These are phyloP conservation scores for Leishmania gerbilli DNA, from an alignment of 208 protist genomes.

Conservation along the genomic window DNA sequence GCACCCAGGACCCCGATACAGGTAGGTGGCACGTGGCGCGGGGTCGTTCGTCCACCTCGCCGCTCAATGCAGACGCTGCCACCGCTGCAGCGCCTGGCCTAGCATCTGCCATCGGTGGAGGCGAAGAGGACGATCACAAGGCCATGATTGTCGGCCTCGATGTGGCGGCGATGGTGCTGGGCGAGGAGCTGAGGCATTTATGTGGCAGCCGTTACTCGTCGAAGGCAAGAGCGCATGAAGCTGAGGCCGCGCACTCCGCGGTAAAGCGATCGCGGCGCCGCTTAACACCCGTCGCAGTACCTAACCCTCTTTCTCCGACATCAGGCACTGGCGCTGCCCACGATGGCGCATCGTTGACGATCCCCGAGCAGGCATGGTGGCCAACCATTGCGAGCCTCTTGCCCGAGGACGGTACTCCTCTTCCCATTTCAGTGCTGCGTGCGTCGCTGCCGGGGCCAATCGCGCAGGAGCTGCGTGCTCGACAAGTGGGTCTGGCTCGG, in stretches of 20 bases:
- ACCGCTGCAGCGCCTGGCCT: neutral
- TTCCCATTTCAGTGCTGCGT: constrained; percentile 35
- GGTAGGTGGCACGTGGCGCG: constrained; percentile 51
- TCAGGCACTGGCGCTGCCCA: neutral
- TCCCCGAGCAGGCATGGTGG: constrained; percentile 1
- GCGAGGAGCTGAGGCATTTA: constrained; percentile 25
- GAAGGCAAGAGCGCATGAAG: neutral
- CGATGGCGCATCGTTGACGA: neutral
- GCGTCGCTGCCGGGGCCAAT: constrained; percentile 31
- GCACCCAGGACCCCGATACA: constrained; percentile 13
- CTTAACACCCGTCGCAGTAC: neutral
- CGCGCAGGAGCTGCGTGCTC: constrained; percentile 18
- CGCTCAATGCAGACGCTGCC: neutral
- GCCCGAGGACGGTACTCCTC: constrained; percentile 16
- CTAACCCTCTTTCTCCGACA: neutral
- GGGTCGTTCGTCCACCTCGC: neutral
- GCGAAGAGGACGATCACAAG: neutral
- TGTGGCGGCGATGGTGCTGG: constrained; percentile 24
- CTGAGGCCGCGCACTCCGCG: neutral
- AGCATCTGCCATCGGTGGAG: neutral
- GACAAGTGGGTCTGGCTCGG: constrained; percentile 39
- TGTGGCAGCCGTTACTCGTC: neutral
- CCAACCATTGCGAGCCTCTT: constrained; percentile 14
- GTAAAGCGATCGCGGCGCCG: neutral
- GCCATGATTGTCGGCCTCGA: constrained; percentile 7